Conservation (phyloP, 2,329 filamentous ascomycete genomes). For the Dactylella cylindrospora region DNA sequence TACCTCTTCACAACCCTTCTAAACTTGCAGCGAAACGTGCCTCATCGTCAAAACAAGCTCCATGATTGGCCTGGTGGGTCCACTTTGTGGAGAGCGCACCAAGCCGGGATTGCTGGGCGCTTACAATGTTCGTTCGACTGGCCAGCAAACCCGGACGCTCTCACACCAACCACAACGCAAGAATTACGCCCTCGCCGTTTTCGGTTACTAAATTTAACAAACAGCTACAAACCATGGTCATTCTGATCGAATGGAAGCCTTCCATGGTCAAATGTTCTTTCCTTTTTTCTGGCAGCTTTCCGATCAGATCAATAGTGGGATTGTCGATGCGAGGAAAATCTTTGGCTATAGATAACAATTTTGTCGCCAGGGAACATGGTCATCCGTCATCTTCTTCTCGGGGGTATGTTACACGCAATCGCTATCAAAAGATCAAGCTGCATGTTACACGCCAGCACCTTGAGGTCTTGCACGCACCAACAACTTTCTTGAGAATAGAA, state of each 20-base stretch:
- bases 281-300: constrained; percentile 35
- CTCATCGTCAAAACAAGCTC: constrained; percentile 22
- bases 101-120: constrained; percentile 28
- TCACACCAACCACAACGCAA: constrained; percentile 43
- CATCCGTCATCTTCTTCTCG: neutral
- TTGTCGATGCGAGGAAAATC: constrained; percentile 11
- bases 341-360: constrained; percentile 10
- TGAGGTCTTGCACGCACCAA: too few species aligned
- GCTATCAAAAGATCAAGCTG: constrained; percentile 16
- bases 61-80: constrained; percentile 27
- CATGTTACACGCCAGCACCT: too few species aligned
- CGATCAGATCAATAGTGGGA: constrained; percentile 21
- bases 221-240: constrained; percentile 3
- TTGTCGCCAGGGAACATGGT: neutral
- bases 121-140: constrained; percentile 32
- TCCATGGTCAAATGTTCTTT: constrained; percentile 7
- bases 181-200: constrained; percentile 43
- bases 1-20: too few species aligned
- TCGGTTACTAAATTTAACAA: constrained; percentile 44
- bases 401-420: constrained; percentile 25
- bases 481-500: too few species aligned
- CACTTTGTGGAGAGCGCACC: constrained; percentile 32
- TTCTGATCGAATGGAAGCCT: too few species aligned
- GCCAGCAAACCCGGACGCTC: constrained; percentile 8
- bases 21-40: constrained; percentile 16